Percentiles rank a stretch among this genome's conserved stretches.
Evolutionary conservation across 257 asterid species (phyloP).

Genomic region (Eustoma russellianum): DNA sequence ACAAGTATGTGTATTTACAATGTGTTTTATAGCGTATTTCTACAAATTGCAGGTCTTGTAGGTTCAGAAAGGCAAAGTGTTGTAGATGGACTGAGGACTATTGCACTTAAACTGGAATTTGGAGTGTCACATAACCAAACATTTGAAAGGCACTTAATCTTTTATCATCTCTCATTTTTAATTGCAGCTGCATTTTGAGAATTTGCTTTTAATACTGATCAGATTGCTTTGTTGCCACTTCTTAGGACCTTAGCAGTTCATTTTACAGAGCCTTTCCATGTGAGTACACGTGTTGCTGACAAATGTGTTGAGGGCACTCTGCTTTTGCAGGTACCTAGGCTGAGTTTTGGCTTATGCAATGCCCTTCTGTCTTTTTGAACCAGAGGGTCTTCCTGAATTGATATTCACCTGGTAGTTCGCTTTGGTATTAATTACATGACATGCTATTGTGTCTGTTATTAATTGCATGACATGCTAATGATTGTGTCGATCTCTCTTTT

Average conservation of each 20-base stretch:
- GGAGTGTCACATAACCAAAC: constrained; percentile 88
- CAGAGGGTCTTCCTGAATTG: too few relatives aligned
- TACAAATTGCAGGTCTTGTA: constrained; percentile 54
- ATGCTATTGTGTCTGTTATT: too few relatives aligned
- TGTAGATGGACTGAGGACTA: constrained; percentile 92
- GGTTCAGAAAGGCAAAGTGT: constrained; percentile 65
- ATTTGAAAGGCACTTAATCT: constrained; percentile 62
- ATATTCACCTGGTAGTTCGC: too few relatives aligned
- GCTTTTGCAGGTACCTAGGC: constrained; percentile 78
- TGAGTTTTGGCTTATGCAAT: too few relatives aligned
- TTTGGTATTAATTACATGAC: too few relatives aligned
- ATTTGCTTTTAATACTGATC: constrained; percentile 15
- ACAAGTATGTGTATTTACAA: too few relatives aligned
- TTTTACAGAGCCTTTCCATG: constrained; percentile 90
- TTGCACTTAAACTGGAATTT: constrained; percentile 92
- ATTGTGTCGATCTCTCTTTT: too few relatives aligned
- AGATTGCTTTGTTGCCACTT: constrained; percentile 15
- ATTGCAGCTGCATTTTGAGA: constrained; percentile 8
- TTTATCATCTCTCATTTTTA: constrained; percentile 11
- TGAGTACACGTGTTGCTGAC: constrained; percentile 78
- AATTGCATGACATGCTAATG: too few relatives aligned
- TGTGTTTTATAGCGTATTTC: too few relatives aligned
- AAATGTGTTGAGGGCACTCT: constrained; percentile 86
- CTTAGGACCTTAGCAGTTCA: constrained; percentile 93
- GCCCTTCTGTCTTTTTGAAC: too few relatives aligned